These are phyloP conservation scores for Moricandia moricandioides DNA, from an alignment of 345 rosid genomes.

Conservation along the genomic window DNA sequence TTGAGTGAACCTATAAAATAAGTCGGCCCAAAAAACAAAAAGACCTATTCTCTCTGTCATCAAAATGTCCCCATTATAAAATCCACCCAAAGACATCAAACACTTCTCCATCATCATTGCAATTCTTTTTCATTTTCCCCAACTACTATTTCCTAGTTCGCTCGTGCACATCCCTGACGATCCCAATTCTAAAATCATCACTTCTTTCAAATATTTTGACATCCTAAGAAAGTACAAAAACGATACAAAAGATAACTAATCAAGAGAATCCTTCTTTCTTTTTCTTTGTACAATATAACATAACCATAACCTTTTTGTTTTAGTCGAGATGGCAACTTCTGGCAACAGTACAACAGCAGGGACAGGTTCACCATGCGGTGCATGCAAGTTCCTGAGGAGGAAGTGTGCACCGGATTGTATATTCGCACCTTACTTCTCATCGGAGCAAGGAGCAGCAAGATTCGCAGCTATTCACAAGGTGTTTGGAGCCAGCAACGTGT, in stretches of 20 bases:
- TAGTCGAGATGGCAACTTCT: slow-evolving; percentile 34
- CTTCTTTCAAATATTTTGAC: slow-evolving; percentile 12
- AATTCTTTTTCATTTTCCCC: slow-evolving; percentile 21
- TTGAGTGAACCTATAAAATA: slow-evolving; percentile 20
- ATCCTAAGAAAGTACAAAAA: background rate
- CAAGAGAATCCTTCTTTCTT: slow-evolving; percentile 1
- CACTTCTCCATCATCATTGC: slow-evolving; percentile 35
- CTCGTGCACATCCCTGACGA: slow-evolving; percentile 40
- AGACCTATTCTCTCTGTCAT: slow-evolving; percentile 27
- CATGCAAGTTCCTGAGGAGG: slow-evolving; percentile 61
- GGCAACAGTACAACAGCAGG: slow-evolving; percentile 40
- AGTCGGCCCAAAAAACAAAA: slow-evolving; percentile 17
- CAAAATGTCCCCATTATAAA: slow-evolving; percentile 42
- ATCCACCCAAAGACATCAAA: slow-evolving; percentile 33
- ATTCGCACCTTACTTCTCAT: slow-evolving; percentile 54
- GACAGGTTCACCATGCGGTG: slow-evolving; percentile 59
- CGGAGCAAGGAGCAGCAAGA: slow-evolving; percentile 58
- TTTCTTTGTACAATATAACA: background rate
- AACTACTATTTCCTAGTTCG: slow-evolving; percentile 39
- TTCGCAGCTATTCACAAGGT: slow-evolving; percentile 66
- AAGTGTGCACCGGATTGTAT: slow-evolving; percentile 58
- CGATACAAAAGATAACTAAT: background rate
- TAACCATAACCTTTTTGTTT: background rate
- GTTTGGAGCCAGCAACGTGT: slow-evolving; percentile 65
- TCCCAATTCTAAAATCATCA: slow-evolving; percentile 25